A percentile compares a stretch with the other conserved stretches of the same genome.
These are phyloP conservation scores for Aspergillus oerlinghausenensis DNA, from an alignment of 2,329 filamentous ascomycete species.

Conservation along the genomic window DNA sequence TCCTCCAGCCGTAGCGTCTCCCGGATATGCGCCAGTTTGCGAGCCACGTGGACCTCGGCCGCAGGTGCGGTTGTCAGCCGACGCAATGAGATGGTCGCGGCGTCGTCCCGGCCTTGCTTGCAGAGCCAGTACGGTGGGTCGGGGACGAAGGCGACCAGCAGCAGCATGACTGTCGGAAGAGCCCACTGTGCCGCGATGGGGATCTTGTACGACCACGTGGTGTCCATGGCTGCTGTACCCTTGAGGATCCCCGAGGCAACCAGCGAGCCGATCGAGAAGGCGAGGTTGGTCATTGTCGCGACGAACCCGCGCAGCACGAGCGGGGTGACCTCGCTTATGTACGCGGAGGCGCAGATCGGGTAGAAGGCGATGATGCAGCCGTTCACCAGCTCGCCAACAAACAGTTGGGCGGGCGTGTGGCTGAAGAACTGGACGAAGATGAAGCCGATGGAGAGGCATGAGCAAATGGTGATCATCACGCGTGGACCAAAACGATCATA, in stretches of 20 bases:
- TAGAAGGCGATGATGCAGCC: constrained; percentile 60
- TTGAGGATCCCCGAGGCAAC: constrained; percentile 28
- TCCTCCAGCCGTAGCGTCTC: constrained; percentile 25
- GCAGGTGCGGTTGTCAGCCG: constrained; percentile 13
- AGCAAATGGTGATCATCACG: constrained; percentile 22
- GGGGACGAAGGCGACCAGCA: constrained; percentile 18
- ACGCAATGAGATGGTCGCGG: constrained; percentile 12
- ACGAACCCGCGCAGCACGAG: constrained; percentile 27
- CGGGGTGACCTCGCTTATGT: constrained; percentile 28
- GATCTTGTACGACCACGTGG: constrained; percentile 19
- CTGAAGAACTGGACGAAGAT: constrained; percentile 63
- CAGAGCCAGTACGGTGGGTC: constrained; percentile 25
- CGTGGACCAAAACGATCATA: constrained; percentile 27
- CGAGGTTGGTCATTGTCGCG: constrained; percentile 27
- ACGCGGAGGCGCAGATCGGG: constrained; percentile 49
- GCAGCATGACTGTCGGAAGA: constrained; percentile 19
- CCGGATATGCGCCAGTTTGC: constrained; percentile 24
- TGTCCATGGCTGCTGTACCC: constrained; percentile 15
- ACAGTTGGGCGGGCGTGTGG: constrained; percentile 50
- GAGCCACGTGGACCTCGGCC: constrained; percentile 12
- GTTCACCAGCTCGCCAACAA: constrained; percentile 59
- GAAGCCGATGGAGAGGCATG: constrained; percentile 38
- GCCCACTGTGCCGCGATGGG: constrained; percentile 25
- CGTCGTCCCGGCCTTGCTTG: constrained; percentile 17
- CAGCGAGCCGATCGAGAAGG: constrained; percentile 29